These are phyloP conservation scores for Marasmius tenuissimus DNA, from an alignment of 1,284 basidiomycete species.

Conservation along the genomic window DNA sequence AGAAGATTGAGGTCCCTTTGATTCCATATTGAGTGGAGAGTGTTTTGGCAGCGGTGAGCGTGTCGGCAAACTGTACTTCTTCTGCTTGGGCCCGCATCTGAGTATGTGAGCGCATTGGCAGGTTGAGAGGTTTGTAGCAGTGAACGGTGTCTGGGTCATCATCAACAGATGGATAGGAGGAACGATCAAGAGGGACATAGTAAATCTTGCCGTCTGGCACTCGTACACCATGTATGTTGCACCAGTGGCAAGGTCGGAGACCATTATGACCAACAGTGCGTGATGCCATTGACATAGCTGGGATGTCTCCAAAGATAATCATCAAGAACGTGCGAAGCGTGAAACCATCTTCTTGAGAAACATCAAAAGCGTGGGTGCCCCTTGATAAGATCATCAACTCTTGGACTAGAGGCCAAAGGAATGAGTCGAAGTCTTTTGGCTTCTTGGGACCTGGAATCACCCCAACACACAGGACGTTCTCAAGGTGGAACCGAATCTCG, in stretches of 20 bases:
- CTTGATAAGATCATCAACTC: conserved; percentile 29
- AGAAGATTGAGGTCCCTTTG: conserved; percentile 37
- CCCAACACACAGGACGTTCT: conserved; percentile 30
- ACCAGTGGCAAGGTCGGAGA: conserved; percentile 9
- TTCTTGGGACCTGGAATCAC: conserved; percentile 37
- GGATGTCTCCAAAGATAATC: conserved; percentile 35
- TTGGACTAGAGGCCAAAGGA: conserved; percentile 28
- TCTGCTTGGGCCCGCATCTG: conserved; percentile 30
- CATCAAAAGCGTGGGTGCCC: conserved; percentile 32
- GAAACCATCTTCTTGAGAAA: conserved; percentile 18
- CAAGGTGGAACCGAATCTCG: conserved; percentile 25
- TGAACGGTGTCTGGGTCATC: no score
- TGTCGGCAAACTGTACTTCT: conserved; percentile 28
- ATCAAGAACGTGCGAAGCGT: conserved; percentile 30
- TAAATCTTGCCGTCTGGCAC: background rate
- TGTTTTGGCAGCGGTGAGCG: conserved; percentile 19
- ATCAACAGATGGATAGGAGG: conserved; percentile 13
- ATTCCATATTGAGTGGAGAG: conserved; percentile 38
- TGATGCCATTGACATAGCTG: conserved; percentile 29
- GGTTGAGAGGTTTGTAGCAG: conserved; percentile 30
- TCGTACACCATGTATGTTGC: conserved; percentile 16
- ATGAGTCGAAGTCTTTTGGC: conserved; percentile 35
- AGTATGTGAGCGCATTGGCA: conserved; percentile 38
- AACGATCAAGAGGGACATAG: conserved; percentile 17
- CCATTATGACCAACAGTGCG: conserved; percentile 17